Conservation (phyloP, 306 rosid genomes). For the Prunus mongolica region DNA sequence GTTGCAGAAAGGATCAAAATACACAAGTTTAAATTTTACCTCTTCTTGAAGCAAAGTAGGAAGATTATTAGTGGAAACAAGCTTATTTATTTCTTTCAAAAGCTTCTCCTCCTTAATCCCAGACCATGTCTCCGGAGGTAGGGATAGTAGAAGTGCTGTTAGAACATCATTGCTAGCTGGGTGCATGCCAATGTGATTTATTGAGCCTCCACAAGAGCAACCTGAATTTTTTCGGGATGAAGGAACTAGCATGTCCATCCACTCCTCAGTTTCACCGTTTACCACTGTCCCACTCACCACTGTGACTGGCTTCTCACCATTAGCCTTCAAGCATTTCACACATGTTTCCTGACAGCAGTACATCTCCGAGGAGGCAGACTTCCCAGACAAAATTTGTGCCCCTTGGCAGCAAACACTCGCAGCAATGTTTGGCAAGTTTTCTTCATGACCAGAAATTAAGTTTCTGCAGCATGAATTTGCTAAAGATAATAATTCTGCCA, state of each 20-base stretch:
- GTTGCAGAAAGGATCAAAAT: neutral
- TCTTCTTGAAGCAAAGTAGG: conserved; percentile 91
- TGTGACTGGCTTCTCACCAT: conserved; percentile 59
- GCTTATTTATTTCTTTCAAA: conserved; percentile 49
- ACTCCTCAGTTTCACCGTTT: conserved; percentile 55
- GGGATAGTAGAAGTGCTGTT: conserved; percentile 76
- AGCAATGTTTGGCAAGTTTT: conserved; percentile 61
- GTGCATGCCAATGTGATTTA: conserved; percentile 45
- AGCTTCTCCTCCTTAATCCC: conserved; percentile 59
- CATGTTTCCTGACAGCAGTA: conserved; percentile 74
- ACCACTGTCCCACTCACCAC: conserved; percentile 74
- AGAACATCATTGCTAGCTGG: conserved; percentile 79
- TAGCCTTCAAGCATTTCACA: conserved; percentile 53
- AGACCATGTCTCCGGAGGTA: conserved; percentile 77
- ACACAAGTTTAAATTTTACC: conserved; percentile 31
- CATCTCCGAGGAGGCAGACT: conserved; percentile 28
- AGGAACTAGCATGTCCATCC: conserved; percentile 79
- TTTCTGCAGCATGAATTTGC: conserved; percentile 36
- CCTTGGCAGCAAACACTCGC: conserved; percentile 90
- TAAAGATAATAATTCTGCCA: conserved; percentile 47
- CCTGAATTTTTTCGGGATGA: conserved; percentile 42
- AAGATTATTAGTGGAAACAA: conserved; percentile 63
- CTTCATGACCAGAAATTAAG: conserved; percentile 23
- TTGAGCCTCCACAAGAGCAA: conserved; percentile 45
- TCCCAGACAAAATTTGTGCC: conserved; percentile 74